Percentiles rank a stretch among this genome's conserved stretches.
These are phyloP conservation scores for Psilocybe sp. DNA, from an alignment of 768 basidiomycete species.

Conservation along the genomic window DNA sequence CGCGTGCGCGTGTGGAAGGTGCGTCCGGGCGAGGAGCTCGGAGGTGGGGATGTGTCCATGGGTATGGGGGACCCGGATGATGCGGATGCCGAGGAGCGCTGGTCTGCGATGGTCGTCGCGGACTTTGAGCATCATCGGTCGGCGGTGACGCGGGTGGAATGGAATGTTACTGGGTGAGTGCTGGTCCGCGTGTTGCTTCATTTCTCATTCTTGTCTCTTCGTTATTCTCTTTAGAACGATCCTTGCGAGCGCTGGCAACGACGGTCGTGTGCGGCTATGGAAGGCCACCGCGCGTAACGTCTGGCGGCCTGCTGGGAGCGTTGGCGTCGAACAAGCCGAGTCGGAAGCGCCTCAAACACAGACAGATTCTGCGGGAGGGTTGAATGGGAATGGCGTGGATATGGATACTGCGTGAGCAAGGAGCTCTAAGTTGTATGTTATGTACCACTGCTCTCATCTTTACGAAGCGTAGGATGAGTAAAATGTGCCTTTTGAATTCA, in stretches of 20 bases:
- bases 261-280: conserved; percentile 81
- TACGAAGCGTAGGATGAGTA: too few relatives aligned
- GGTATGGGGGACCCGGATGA: conserved; percentile 31
- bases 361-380: background rate
- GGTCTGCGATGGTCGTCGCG: conserved; percentile 75
- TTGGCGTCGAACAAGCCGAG: conserved; percentile 74
- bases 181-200: conserved; percentile 1
- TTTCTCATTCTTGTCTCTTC: too few relatives aligned
- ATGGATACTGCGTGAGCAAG: conserved; percentile 32
- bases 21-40: conserved; percentile 51
- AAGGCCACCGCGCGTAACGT: conserved; percentile 82
- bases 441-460: too few relatives aligned
- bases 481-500: too few relatives aligned
- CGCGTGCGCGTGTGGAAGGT: conserved; percentile 89
- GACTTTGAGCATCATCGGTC: conserved; percentile 89
- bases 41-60: conserved; percentile 23
- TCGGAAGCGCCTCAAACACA: conserved; percentile 20
- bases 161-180: conserved; percentile 84
- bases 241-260: conserved; percentile 79
- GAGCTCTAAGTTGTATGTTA: too few relatives aligned
- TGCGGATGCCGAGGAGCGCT: conserved; percentile 44
- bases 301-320: conserved; percentile 79
- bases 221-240: conserved; percentile 57
- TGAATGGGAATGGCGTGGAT: conserved; percentile 36
- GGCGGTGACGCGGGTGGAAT: conserved; percentile 83